A percentile compares a stretch with the other conserved stretches of the same genome.
These are phyloP conservation scores for Aristolochia fimbriata DNA, from an alignment of 164 flowering plant genomes.

Conservation along the genomic window DNA sequence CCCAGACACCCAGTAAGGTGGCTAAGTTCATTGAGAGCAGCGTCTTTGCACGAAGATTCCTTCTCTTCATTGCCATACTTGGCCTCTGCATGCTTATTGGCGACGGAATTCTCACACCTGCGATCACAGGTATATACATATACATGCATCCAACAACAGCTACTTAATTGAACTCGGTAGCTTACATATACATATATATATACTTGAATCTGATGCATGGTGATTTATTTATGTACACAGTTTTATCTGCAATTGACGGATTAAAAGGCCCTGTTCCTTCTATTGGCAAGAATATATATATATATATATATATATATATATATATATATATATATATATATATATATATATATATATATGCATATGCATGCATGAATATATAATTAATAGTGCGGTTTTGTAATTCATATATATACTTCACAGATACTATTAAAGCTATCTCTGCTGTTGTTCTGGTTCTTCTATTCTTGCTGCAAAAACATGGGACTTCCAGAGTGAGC, in stretches of 20 bases:
- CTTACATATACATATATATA: too few relatives aligned
- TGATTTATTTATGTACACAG: conserved; percentile 23
- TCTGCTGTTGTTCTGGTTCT: conserved; percentile 55
- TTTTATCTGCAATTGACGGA: conserved; percentile 84
- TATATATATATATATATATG: too few relatives aligned
- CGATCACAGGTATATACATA: conserved; percentile 77
- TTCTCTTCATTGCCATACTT: conserved; percentile 68
- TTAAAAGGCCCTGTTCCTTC: conserved; percentile 64
- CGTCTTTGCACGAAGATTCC: conserved; percentile 55
- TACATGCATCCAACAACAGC: too few relatives aligned
- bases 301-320: not conserved
- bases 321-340: too few relatives aligned
- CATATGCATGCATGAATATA: too few relatives aligned
- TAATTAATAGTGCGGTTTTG: conserved; percentile 2
- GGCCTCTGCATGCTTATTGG: conserved; percentile 91
- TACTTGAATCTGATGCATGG: too few relatives aligned
- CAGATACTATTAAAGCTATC: conserved; percentile 59
- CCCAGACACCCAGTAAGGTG: conserved; percentile 19
- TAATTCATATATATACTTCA: conserved; percentile 6
- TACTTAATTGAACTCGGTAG: too few relatives aligned
- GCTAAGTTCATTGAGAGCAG: conserved; percentile 49
- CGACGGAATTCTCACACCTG: conserved; percentile 87
- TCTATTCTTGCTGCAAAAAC: conserved; percentile 66
- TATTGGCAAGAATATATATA: conserved; percentile 45
- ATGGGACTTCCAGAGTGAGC: conserved; percentile 71